Conservation (phyloP, 2,329 filamentous ascomycete species). For the Colletotrichum horii region DNA sequence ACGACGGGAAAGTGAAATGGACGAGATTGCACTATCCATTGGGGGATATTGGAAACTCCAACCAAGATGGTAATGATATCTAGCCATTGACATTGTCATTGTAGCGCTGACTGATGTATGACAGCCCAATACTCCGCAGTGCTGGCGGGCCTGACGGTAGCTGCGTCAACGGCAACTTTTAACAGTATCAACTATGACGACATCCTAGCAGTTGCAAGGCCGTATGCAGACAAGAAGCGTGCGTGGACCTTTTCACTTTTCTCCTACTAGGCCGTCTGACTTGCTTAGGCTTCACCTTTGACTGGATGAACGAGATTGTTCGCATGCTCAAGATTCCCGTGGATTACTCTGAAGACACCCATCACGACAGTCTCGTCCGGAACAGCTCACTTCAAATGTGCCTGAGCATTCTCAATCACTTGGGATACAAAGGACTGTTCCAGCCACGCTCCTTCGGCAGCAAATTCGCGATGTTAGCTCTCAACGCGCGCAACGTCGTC, state of each 20-base stretch:
- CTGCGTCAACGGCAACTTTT: constrained; percentile 50
- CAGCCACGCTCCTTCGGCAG: constrained; percentile 68
- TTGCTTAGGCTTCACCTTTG: constrained; percentile 59
- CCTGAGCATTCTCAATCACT: constrained; percentile 78
- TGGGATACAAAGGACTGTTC: constrained; percentile 74
- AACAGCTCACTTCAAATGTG: constrained; percentile 77
- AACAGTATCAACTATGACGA: constrained; percentile 68
- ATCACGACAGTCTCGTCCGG: constrained; percentile 74
- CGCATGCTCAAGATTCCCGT: constrained; percentile 74
- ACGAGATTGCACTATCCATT: constrained; percentile 56
- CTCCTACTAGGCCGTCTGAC: not conserved
- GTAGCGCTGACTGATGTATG: constrained; percentile 13
- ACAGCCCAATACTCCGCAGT: constrained; percentile 61
- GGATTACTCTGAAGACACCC: constrained; percentile 81
- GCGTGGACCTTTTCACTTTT: constrained; percentile 14
- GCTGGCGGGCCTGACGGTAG: constrained; percentile 65
- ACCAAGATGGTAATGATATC: constrained; percentile 50
- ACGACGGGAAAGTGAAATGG: constrained; percentile 66
- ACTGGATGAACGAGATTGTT: constrained; percentile 71
- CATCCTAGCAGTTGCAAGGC: constrained; percentile 71
- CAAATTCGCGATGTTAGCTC: constrained; percentile 75
- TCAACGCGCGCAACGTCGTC: constrained; percentile 77
- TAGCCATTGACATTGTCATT: constrained; percentile 15
- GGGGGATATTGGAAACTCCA: constrained; percentile 52
- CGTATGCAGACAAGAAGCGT: constrained; percentile 43